A percentile compares a stretch with the other conserved stretches of the same genome.
Conservation (phyloP, 352 stramenopile species). For the Pythium phragmiticola region DNA sequence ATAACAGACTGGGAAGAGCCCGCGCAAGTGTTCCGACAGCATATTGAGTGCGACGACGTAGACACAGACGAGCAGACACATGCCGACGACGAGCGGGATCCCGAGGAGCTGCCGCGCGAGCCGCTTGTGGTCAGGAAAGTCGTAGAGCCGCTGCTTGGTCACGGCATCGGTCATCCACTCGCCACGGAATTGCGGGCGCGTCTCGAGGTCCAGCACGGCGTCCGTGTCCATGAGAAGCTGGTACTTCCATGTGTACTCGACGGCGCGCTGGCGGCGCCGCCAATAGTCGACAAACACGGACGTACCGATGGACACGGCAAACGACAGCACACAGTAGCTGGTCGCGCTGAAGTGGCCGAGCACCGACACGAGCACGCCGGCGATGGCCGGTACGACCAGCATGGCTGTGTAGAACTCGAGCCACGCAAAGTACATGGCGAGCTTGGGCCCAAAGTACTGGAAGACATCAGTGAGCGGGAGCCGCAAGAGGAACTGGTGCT, state of each 20-base stretch:
- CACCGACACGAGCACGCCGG: conserved; percentile 53
- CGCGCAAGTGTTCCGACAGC: conserved; percentile 52
- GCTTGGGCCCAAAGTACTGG: conserved; percentile 61
- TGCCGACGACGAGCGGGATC: conserved; percentile 49
- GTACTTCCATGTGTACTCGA: conserved; percentile 66
- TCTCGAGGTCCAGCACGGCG: conserved; percentile 40
- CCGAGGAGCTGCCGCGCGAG: conserved; percentile 48
- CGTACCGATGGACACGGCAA: conserved; percentile 53
- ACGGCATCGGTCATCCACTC: conserved; percentile 58
- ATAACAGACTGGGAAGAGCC: conserved; percentile 38
- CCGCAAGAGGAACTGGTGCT: conserved; percentile 28
- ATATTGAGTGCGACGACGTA: conserved; percentile 61
- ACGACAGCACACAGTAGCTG: conserved; percentile 47
- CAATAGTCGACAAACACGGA: conserved; percentile 64
- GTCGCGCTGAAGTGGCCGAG: conserved; percentile 39
- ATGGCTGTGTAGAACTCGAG: conserved; percentile 86
- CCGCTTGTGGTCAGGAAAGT: conserved; percentile 61
- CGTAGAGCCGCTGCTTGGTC: conserved; percentile 40
- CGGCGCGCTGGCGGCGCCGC: conserved; percentile 44
- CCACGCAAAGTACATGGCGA: conserved; percentile 79
- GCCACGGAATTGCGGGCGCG: conserved; percentile 44
- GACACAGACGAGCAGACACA: conserved; percentile 52
- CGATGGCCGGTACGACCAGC: conserved; percentile 52
- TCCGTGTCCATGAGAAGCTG: conserved; percentile 34
- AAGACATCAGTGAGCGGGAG: conserved; percentile 53